These are phyloP conservation scores for Colletotrichum spinosum DNA, from an alignment of 2,329 filamentous ascomycete species.

Conservation along the genomic window DNA sequence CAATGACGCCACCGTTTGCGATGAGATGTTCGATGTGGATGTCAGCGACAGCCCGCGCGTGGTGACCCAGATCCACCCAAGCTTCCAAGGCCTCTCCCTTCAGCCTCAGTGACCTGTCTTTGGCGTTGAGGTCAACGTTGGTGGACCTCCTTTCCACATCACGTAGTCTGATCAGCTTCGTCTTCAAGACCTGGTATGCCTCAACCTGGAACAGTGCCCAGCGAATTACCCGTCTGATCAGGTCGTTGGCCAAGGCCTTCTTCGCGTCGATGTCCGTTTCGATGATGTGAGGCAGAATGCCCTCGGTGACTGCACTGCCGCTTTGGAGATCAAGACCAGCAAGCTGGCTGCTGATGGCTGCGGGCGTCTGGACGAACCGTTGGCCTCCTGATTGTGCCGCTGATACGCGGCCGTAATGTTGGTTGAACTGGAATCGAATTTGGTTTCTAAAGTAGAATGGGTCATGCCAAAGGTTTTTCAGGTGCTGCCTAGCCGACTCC, in stretches of 20 bases:
- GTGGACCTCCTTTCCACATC: not conserved
- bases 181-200: slow-evolving; percentile 1
- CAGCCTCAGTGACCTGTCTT: not conserved
- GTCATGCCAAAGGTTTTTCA: not conserved
- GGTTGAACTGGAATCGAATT: not conserved
- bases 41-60: slow-evolving; percentile 6
- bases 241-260: slow-evolving; percentile 22
- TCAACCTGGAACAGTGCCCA: slow-evolving; percentile 9
- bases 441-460: slow-evolving; percentile 2
- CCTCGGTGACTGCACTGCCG: too few species aligned
- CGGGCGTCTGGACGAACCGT: too few species aligned
- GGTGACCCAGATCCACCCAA: slow-evolving; percentile 13
- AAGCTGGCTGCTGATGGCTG: too few species aligned
- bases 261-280: slow-evolving; percentile 30
- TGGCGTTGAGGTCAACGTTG: not conserved
- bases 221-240: slow-evolving; percentile 11
- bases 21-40: not conserved
- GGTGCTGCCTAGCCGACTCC: not conserved
- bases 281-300: slow-evolving; percentile 10
- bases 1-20: slow-evolving; percentile 8
- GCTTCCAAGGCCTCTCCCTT: not conserved
- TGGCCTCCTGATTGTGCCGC: not conserved
- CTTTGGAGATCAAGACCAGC: too few species aligned
- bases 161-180: slow-evolving; percentile 2
- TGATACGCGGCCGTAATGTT: slow-evolving; percentile 7